phyloP scores from a whole-genome alignment of 176 grass and related monocot species.

The Cocos nucifera region DNA sequence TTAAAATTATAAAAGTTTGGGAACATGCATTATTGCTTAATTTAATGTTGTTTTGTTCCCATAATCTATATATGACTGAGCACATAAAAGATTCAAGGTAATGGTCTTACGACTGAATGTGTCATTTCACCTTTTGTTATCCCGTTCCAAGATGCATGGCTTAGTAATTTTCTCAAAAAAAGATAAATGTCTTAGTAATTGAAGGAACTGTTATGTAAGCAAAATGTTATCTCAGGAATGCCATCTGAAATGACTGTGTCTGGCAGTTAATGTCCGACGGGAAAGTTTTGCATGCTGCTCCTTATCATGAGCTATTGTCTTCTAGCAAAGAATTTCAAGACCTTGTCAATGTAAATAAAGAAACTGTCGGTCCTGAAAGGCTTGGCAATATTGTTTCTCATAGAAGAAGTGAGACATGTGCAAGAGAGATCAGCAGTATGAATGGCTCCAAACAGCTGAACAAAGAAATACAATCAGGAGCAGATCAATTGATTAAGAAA shows the following conservation, averaged over 20 bases:
- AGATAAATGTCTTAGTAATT: too few species aligned
- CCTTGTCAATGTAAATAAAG: conserved; percentile 77
- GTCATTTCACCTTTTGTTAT: too few species aligned
- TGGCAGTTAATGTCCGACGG: conserved; percentile 86
- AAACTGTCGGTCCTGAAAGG: conserved; percentile 38
- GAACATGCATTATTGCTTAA: too few species aligned
- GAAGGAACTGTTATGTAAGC: too few species aligned
- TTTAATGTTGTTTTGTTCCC: too few species aligned
- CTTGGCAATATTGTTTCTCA: conserved; percentile 19
- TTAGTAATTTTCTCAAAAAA: too few species aligned
- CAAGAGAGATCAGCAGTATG: conserved; percentile 29
- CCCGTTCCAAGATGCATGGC: too few species aligned
- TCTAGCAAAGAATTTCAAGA: conserved; percentile 66
- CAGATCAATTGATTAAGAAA: conserved; percentile 71
- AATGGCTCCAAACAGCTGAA: conserved; percentile 24
- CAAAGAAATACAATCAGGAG: conserved; percentile 16
- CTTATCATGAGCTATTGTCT: conserved; percentile 49
- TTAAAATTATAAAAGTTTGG: too few species aligned
- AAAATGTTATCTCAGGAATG: too few species aligned
- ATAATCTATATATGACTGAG: too few species aligned
- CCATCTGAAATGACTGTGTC: not conserved
- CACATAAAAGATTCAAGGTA: too few species aligned
- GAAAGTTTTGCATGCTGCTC: conserved; percentile 41
- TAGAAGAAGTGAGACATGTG: conserved; percentile 24
- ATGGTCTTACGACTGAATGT: too few species aligned